Percentiles rank a stretch among this genome's conserved stretches.
These are phyloP conservation scores for Myriosclerotinia duriaeana DNA, from an alignment of 2,329 filamentous ascomycete species.

Conservation along the genomic window DNA sequence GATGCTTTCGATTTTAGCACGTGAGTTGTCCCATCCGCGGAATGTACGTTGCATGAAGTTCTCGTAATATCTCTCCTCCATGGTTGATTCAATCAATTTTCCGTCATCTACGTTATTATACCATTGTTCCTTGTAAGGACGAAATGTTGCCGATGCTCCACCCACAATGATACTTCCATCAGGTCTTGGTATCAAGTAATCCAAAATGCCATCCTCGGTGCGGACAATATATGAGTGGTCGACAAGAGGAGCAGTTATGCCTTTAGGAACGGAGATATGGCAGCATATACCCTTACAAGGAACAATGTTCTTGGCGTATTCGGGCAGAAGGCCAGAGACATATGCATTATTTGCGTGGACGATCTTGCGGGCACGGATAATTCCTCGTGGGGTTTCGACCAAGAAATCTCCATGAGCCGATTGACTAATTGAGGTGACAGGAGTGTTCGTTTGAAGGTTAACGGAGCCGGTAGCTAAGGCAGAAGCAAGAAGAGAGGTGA, in stretches of 20 bases:
- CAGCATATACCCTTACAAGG: conserved; percentile 54
- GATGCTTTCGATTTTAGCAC: conserved; percentile 40
- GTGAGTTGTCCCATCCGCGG: conserved; percentile 47
- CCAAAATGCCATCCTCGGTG: conserved; percentile 14
- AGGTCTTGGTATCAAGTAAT: conserved; percentile 37
- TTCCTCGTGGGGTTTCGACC: conserved; percentile 55
- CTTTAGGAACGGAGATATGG: conserved; percentile 36
- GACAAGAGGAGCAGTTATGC: conserved; percentile 25
- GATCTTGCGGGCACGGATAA: conserved; percentile 52
- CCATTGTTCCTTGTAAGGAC: conserved; percentile 42
- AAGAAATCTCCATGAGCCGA: conserved; percentile 42
- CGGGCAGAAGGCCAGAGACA: conserved; percentile 58
- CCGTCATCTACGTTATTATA: conserved; percentile 50
- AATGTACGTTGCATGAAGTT: conserved; percentile 44
- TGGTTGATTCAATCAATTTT: conserved; percentile 43
- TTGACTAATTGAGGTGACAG: conserved; percentile 40
- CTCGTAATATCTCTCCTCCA: conserved; percentile 46
- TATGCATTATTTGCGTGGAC: conserved; percentile 69
- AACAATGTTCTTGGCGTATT: conserved; percentile 54
- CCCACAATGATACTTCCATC: conserved; percentile 42
- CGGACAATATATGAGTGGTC: conserved; percentile 28
- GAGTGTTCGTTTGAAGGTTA: conserved; percentile 54
- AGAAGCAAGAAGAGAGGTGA: conserved; percentile 52
- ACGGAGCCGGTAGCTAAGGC: conserved; percentile 46
- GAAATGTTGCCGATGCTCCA: conserved; percentile 44